These are phyloP conservation scores for Arxiozyma bovina DNA, from an alignment of 1,139 yeast genomes.

Conservation along the genomic window DNA sequence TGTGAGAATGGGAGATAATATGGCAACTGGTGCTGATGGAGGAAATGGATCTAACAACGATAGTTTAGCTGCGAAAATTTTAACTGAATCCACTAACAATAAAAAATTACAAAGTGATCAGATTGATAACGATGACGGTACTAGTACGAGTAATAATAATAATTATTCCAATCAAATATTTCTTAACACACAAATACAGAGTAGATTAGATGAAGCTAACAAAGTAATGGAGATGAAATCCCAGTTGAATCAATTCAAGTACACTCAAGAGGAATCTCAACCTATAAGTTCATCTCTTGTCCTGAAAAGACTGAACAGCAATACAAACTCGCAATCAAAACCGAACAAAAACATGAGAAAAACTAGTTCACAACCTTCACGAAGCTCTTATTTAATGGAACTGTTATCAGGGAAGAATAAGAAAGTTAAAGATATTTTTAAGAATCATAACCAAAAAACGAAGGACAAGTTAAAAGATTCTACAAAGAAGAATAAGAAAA, in stretches of 20 bases:
- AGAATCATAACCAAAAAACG: not conserved
- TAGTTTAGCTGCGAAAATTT: no score
- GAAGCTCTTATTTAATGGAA: constrained; percentile 18
- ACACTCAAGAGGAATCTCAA: constrained; percentile 3
- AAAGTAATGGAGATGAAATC: constrained; percentile 13
- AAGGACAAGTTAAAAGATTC: constrained; percentile 1
- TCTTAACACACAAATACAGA: constrained; percentile 28
- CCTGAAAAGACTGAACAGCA: not conserved
- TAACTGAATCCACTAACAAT: not conserved
- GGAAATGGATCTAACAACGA: not conserved
- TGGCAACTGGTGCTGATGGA: not conserved
- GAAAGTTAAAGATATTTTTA: constrained; percentile 18
- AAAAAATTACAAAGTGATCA: no score
- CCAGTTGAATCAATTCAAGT: constrained; percentile 17
- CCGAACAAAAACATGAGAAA: not conserved
- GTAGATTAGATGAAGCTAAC: constrained; percentile 23
- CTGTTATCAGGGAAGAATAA: constrained; percentile 26
- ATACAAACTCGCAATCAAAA: not conserved
- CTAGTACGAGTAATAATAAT: no score
- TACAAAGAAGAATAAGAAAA: not conserved
- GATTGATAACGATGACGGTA: no score
- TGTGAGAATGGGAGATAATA: not conserved
- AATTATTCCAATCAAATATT: constrained; percentile 10
- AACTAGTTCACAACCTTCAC: constrained; percentile 2
- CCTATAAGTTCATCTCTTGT: not conserved